A percentile compares a stretch with the other conserved stretches of the same genome.
phyloP scores from a whole-genome alignment of 1,284 basidiomycete species.

The Heterobasidion occidentale region DNA sequence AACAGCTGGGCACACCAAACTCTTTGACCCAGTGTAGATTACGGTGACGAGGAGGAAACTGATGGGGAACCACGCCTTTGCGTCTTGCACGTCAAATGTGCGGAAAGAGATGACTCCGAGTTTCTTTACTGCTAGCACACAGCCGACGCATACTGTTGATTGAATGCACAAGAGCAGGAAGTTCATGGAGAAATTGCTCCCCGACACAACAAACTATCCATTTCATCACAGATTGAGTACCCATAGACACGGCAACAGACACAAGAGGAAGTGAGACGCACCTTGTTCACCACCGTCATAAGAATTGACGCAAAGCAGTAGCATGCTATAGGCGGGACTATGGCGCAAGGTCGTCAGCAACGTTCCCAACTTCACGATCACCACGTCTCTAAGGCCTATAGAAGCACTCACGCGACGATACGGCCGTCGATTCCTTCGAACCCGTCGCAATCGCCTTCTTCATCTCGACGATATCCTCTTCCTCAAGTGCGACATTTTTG shows the following conservation, averaged over 20 bases:
- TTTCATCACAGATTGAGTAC: not conserved
- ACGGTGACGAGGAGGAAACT: slow-evolving; percentile 89
- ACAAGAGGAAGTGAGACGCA: slow-evolving; percentile 23
- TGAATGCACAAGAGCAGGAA: slow-evolving; percentile 93
- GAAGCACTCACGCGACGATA: slow-evolving; percentile 30
- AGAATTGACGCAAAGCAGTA: slow-evolving; percentile 94
- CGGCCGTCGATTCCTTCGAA: slow-evolving; percentile 22
- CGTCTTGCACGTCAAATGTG: slow-evolving; percentile 79
- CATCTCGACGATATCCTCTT: slow-evolving; percentile 49
- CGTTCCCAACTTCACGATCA: not conserved
- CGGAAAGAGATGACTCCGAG: slow-evolving; percentile 86
- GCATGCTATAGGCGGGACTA: slow-evolving; percentile 74
- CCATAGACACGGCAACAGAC: slow-evolving; percentile 1
- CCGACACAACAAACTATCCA: slow-evolving; percentile 87
- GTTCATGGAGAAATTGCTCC: slow-evolving; percentile 92
- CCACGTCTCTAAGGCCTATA: not conserved
- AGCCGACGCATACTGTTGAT: slow-evolving; percentile 77
- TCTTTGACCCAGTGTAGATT: slow-evolving; percentile 98
- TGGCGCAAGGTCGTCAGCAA: not conserved
- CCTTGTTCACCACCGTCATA: slow-evolving; percentile 99
- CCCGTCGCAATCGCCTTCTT: slow-evolving; percentile 59
- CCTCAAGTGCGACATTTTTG: slow-evolving; percentile 15
- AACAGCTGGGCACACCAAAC: slow-evolving; percentile 56
- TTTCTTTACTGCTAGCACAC: slow-evolving; percentile 71
- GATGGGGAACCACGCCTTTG: slow-evolving; percentile 92